Evolutionary conservation across 768 basidiomycete species (phyloP), one percentile per base, ranked within the genome.

Genomic region (Gymnopilus junonius): DNA sequence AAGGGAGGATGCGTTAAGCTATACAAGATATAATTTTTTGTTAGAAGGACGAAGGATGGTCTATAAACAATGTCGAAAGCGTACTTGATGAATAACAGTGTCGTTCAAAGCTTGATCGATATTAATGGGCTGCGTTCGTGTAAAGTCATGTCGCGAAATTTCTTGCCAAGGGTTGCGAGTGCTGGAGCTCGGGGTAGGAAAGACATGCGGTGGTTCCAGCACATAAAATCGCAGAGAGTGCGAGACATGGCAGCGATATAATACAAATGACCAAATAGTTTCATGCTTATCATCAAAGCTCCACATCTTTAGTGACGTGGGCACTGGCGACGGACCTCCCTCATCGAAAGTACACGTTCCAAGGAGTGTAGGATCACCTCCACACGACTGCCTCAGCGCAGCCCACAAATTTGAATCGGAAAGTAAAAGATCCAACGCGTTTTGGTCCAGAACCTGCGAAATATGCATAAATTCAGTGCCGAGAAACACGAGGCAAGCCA

Each of bases 191-290:
- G 57, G 58, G 35, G 35, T 2, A 15, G 48, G 46, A 43, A 71
- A 12, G 23, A 73, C 32, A 68, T 75, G 65, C 39, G 69, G 62
- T 10, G 79, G 70, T 53, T 82, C 77, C 21, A 90, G 71, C 0
- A 85, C 75, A 67, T 93, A 88, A 65, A 89, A 92, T n/a, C 90
- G 83, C 62, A 92, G 76, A 4, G 86, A 84, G 6, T 75, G 73
- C 2, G 69, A 61, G 1, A 55, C 45, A 50, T 69, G 67, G 23
- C 50, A 54, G 39, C 54, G 63, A 55, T 72, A 69, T 4, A 73
- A 59, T 40, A 73, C 54, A 48, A 68, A 71, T 11, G 69, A 65
- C 31, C 68, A 67, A 11, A 11, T 15, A 20, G 54, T 15, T 20
- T 45, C 50, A n/a, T 64, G 51, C 8, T 58, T 35, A 27, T 59